A percentile compares a stretch with the other conserved stretches of the same genome.
phyloP scores from a whole-genome alignment of 2,329 filamentous ascomycete species.

The Calonectria henricotiae region DNA sequence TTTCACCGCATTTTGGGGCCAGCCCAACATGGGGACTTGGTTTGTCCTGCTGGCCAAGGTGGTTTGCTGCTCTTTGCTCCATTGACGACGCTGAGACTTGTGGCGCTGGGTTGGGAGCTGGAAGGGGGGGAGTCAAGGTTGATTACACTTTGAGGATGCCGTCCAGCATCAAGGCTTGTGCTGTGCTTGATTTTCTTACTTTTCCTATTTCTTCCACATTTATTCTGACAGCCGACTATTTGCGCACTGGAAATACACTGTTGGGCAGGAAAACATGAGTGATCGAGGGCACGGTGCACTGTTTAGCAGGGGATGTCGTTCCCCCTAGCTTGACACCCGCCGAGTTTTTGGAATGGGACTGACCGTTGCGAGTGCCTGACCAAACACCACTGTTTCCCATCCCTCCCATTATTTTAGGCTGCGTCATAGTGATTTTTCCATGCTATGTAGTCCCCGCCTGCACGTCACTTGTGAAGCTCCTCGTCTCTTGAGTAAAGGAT shows the following conservation, averaged over 20 bases:
- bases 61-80: conserved; percentile 24
- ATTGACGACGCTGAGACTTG: conserved; percentile 23
- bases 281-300: conserved; percentile 31
- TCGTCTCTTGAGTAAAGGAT: background rate
- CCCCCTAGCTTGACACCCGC: conserved; percentile 38
- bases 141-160: background rate
- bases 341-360: conserved; percentile 47
- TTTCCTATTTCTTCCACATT: conserved; percentile 17
- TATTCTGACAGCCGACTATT: conserved; percentile 21
- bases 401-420: conserved; percentile 17
- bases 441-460: conserved; percentile 15
- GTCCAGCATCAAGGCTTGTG: conserved; percentile 26
- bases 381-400: conserved; percentile 23
- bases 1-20: conserved; percentile 54
- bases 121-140: conserved; percentile 8
- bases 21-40: conserved; percentile 39
- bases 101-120: conserved; percentile 26
- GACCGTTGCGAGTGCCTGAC: conserved; percentile 45
- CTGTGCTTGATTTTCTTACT: conserved; percentile 34
- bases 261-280: conserved; percentile 26
- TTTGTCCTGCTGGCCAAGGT: conserved; percentile 39
- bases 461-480: conserved; percentile 26
- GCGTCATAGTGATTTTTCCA: conserved; percentile 13
- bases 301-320: conserved; percentile 37
- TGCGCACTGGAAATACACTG: conserved; percentile 22